Percentiles rank a stretch among this genome's conserved stretches.
Conservation (phyloP, 2,329 filamentous ascomycete genomes). For the Cordyceps pruinosa region DNA sequence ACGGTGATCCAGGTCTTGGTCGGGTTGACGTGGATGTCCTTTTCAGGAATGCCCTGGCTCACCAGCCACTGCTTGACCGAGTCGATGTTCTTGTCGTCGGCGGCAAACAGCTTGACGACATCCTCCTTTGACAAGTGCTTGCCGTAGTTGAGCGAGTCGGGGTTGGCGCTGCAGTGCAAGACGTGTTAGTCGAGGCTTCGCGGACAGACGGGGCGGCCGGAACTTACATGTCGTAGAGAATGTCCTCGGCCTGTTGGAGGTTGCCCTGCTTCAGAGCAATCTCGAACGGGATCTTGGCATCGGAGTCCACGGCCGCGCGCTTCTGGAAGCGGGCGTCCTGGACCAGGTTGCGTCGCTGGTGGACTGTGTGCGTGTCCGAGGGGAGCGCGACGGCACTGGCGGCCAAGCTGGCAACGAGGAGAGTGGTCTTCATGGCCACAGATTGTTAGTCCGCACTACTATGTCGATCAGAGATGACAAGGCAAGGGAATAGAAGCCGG, state of each 20-base stretch:
- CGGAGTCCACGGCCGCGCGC: slow-evolving; percentile 15
- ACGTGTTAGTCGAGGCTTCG: background rate
- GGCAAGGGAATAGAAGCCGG: background rate
- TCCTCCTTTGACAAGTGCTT: slow-evolving; percentile 39
- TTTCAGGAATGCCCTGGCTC: slow-evolving; percentile 40
- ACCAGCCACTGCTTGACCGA: slow-evolving; percentile 48
- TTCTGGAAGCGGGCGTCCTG: slow-evolving; percentile 20
- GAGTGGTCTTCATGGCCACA: slow-evolving; percentile 18
- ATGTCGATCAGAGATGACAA: background rate
- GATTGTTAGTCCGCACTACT: background rate
- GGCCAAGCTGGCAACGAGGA: slow-evolving; percentile 17
- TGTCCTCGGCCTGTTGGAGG: slow-evolving; percentile 37
- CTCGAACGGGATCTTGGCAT: slow-evolving; percentile 27
- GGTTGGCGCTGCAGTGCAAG: slow-evolving; percentile 26
- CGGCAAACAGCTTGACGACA: slow-evolving; percentile 37
- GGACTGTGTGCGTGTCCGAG: slow-evolving; percentile 22
- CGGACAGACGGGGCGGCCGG: too few relatives aligned
- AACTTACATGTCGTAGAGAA: slow-evolving; percentile 32
- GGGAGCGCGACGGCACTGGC: slow-evolving; percentile 16
- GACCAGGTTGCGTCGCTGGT: slow-evolving; percentile 23
- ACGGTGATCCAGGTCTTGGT: slow-evolving; percentile 49
- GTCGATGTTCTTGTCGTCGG: slow-evolving; percentile 37
- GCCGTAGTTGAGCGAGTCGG: slow-evolving; percentile 37
- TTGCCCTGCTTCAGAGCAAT: slow-evolving; percentile 41
- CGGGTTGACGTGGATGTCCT: slow-evolving; percentile 42